Base-by-base conservation (phyloP, 164 flowering plant species). In the Pachysandra terminalis region DNA sequence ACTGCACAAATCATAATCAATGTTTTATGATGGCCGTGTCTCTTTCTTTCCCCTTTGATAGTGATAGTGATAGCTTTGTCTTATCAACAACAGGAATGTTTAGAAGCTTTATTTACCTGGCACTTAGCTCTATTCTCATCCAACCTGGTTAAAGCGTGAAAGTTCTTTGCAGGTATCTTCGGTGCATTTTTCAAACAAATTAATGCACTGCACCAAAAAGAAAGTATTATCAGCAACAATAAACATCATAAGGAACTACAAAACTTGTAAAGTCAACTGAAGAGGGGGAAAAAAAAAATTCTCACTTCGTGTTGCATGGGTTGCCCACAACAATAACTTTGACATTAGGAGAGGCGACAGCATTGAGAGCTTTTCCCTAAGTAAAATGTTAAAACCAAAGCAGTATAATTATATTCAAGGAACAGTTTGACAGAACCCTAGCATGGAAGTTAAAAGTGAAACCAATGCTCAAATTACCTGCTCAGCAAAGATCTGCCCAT, bases 121-220 rank as follows among this genome's bases (percentile, higher is more conserved):
- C 97, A 94, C 79, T 90, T 91, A 41, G 97, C 98, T 77, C 98
- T 81, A 68, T 94, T 94, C 79, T 94, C 97, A 73, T 94, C 98
- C 77, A 94, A 79, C 69, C 98, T 86, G 54, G 98, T 94, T 77
- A 94, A 75, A 68, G 97, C 98, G 78, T 94, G 98, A 66, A 94
- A 94, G 61, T 94, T 94, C 80, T 86, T 94, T 64, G 96, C 87
- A 14, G 97, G 96, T 70, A 91, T 88, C 21, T 85, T 79, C 26
- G 98, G 97, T 74, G 98, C 98, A 83, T 90, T 91, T 80, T 94
- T 94, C 82, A 94, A 56, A 73, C 97, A 91, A 51, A 94, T 94
- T 61, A 91, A 80, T 56, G 98, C 91, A 78, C 98, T 94, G 78
- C 77, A 81, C 7, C 21, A 54, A 24, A 49, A 59, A 63, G 57